Evolutionary conservation across 345 rosid species (phyloP), one percentile per base, ranked within the genome.

Genomic region (Noccaea caerulescens): DNA sequence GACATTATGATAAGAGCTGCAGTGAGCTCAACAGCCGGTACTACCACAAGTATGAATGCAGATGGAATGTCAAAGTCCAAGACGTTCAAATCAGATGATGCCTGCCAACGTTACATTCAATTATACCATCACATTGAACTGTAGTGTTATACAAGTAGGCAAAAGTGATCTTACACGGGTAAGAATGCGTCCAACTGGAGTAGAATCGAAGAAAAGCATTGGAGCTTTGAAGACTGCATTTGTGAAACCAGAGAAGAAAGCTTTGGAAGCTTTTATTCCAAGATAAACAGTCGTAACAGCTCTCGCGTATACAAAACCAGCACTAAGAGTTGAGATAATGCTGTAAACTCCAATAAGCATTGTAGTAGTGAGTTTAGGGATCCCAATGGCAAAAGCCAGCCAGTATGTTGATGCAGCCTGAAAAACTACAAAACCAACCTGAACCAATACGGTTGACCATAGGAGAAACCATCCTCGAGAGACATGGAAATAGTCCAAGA

Each of bases 161-260:
- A 63, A 18, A 87, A 33, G 60, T 0, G 2, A 57, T 75, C 84
- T 83, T 86, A 91, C 97, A 62, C 93, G 80, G 33, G 97, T 87
- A 56, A 83, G 77, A 70, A 88, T 85, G 72, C 95, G 79, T 6
- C 95, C 91, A 30, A 87, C 86, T 0, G 92, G 97, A 56, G 95
- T 88, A 54, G 91, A 88, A 69, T 87, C 89, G 1, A 88, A 88
- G 82, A 91, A 91, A 37, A 83, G 82, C 97, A 88, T 86, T 0
- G 90, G 89, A 72, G 92, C 89, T 75, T 75, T 82, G 41, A 87
- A 84, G 1, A 90, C 58, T 18, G 93, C 81, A 69, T 80, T 73
- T n/a, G 47, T 82, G 77, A 90, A 74, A 52, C 86, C 83, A n/a
- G 85, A 82, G 77, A 86, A 86, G 84, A 86, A 86, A 13, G 88